Evolutionary conservation across 106 monocot genomes (phyloP).

Genomic region (Phalaenopsis equestris): DNA sequence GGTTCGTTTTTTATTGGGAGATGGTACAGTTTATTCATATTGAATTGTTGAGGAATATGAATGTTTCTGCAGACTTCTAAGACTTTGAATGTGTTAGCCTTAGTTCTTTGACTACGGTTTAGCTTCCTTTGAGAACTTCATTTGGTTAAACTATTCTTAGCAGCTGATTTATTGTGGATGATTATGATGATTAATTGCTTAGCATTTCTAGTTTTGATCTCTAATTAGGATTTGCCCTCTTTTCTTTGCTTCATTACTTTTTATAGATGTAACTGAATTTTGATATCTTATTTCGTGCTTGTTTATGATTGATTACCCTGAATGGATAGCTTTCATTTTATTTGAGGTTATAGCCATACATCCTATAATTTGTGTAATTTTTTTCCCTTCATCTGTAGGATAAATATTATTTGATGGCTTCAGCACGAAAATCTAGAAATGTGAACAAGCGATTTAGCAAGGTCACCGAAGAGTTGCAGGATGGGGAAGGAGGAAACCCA

Average conservation of each 20-base stretch:
- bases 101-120: neutral
- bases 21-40: neutral
- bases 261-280: neutral
- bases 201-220: neutral
- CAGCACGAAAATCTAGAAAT: conserved; percentile 60
- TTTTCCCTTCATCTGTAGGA: neutral
- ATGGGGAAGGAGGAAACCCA: conserved; percentile 34
- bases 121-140: neutral
- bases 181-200: neutral
- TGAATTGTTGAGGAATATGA: neutral
- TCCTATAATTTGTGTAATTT: neutral
- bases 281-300: neutral
- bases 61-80: neutral
- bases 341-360: neutral
- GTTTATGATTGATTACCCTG: neutral
- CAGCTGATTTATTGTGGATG: neutral
- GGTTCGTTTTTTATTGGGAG: neutral
- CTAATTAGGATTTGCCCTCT: neutral
- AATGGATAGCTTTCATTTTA: neutral
- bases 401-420: conserved; percentile 30
- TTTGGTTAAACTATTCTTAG: neutral
- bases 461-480: conserved; percentile 40
- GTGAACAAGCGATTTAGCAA: conserved; percentile 48
- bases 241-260: neutral
- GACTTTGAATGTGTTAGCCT: neutral